Percentiles rank a stretch among this genome's conserved stretches.
These are phyloP conservation scores for Pyrenula massariospora DNA, from an alignment of 495 filamentous ascomycete species.

Conservation along the genomic window DNA sequence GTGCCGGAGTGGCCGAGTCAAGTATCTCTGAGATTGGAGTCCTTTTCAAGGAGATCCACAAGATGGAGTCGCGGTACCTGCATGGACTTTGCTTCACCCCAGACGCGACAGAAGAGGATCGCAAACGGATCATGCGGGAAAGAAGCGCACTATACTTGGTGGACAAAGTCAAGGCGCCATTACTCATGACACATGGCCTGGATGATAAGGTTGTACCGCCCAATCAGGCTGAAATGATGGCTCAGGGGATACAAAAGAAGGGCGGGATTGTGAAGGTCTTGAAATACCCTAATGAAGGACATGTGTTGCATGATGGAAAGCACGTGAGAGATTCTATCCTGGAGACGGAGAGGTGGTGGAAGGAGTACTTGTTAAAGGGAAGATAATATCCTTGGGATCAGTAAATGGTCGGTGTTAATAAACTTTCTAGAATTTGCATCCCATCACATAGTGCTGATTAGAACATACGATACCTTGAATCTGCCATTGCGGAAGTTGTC, in stretches of 20 bases:
- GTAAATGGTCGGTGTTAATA: no score
- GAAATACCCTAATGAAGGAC: slow-evolving; percentile 34
- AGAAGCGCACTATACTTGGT: slow-evolving; percentile 33
- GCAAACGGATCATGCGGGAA: slow-evolving; percentile 21
- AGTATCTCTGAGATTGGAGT: slow-evolving; percentile 32
- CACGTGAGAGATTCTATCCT: not conserved
- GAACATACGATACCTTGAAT: no score
- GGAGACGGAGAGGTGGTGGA: slow-evolving; percentile 1
- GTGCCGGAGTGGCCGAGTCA: not conserved
- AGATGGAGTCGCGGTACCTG: slow-evolving; percentile 38
- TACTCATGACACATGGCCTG: slow-evolving; percentile 36
- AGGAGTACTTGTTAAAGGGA: not conserved
- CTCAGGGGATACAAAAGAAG: slow-evolving; percentile 18
- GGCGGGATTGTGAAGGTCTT: slow-evolving; percentile 29
- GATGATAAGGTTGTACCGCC: slow-evolving; percentile 35
- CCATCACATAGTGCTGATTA: no score
- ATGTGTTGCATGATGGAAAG: slow-evolving; percentile 14
- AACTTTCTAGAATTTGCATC: no score
- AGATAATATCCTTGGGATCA: no score
- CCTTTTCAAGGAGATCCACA: slow-evolving; percentile 32
- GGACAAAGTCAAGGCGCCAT: slow-evolving; percentile 27
- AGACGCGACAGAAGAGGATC: slow-evolving; percentile 16
- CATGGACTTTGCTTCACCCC: slow-evolving; percentile 21
- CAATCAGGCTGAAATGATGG: slow-evolving; percentile 32
- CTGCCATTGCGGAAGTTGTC: no score